phyloP scores from a whole-genome alignment of 352 stramenopile genomes.

The Globisporangium echinulatum region DNA sequence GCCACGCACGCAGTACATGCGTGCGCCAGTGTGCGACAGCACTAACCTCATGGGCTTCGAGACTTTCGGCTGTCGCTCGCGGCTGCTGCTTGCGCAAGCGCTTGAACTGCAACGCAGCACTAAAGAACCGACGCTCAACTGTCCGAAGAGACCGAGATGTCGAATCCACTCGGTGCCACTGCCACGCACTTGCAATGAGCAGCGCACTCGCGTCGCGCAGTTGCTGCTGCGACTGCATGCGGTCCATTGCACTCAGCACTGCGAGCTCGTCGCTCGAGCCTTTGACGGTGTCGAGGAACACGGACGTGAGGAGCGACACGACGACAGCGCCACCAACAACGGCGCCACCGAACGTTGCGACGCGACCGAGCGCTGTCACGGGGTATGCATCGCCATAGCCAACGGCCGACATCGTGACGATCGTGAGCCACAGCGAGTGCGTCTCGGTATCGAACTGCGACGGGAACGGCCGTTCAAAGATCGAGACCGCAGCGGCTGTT shows the following conservation, averaged over 20 bases:
- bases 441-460: constrained; percentile 49
- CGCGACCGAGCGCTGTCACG: no score
- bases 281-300: constrained; percentile 28
- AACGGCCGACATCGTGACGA: no score
- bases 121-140: neutral
- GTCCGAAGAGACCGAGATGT: no score
- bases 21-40: constrained; percentile 6
- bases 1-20: constrained; percentile 2
- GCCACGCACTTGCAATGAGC: constrained; percentile 39
- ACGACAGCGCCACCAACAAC: no score
- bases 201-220: constrained; percentile 19
- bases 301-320: no score
- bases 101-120: constrained; percentile 24
- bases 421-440: constrained; percentile 8
- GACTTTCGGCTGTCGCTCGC: constrained; percentile 14
- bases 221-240: constrained; percentile 28
- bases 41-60: constrained; percentile 12
- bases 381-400: no score
- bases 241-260: constrained; percentile 38
- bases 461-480: constrained; percentile 54
- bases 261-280: constrained; percentile 48
- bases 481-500: constrained; percentile 42
- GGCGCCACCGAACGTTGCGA: no score
- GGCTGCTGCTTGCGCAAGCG: constrained; percentile 20
- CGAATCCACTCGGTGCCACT: constrained; percentile 2